Percentiles rank a stretch among this genome's conserved stretches.
Conservation (phyloP, 352 stramenopile genomes). For the Blastocystis sp. region DNA sequence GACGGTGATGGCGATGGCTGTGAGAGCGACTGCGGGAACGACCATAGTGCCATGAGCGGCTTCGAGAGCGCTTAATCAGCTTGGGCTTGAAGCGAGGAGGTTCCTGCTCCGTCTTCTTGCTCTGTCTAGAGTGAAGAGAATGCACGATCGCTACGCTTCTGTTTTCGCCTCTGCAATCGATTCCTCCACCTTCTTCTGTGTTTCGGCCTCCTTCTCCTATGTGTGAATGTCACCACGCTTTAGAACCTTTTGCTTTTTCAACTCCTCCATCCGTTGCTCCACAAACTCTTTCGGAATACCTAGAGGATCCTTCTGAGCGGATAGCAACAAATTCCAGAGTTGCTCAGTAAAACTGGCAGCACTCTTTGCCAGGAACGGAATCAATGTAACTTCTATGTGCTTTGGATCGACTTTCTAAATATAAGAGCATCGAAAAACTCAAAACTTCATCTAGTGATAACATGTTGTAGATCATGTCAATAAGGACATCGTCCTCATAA, state of each 20-base stretch:
- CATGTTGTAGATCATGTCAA: conserved; percentile 59
- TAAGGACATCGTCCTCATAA: conserved; percentile 56
- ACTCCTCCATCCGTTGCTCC: conserved; percentile 47
- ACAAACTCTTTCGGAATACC: conserved; percentile 55
- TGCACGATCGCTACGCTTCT: neutral
- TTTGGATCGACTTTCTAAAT: conserved; percentile 33
- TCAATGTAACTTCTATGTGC: conserved; percentile 56
- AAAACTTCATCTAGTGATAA: conserved; percentile 36
- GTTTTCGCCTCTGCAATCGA: neutral
- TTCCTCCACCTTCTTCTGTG: conserved; percentile 38
- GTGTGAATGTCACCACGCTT: neutral
- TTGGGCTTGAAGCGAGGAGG: neutral
- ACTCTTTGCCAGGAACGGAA: conserved; percentile 44
- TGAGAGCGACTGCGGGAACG: conserved; percentile 4
- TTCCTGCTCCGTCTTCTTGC: neutral
- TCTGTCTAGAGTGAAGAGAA: neutral
- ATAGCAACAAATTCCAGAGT: conserved; percentile 48
- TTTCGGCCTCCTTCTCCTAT: neutral
- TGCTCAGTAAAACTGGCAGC: conserved; percentile 20
- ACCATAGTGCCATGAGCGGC: neutral
- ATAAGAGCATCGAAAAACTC: neutral
- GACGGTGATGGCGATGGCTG: neutral
- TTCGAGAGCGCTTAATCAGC: neutral
- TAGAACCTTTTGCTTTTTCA: conserved; percentile 48
- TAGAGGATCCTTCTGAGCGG: conserved; percentile 43